phyloP scores from a whole-genome alignment of 495 filamentous ascomycete species.

The Saxispiralis lemnorum region DNA sequence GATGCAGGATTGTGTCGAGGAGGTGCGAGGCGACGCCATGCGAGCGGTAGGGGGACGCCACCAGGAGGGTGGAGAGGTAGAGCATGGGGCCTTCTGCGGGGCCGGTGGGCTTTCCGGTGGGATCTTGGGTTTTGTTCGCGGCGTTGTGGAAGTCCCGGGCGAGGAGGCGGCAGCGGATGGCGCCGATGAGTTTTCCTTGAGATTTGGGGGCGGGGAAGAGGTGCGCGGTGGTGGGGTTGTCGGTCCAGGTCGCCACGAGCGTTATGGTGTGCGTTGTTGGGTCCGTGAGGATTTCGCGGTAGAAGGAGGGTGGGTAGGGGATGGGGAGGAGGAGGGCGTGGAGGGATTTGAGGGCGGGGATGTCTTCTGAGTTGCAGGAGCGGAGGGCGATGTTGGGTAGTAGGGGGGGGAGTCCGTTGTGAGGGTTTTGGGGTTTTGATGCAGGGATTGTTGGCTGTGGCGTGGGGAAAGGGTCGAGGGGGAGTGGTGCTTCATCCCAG shows the following conservation, averaged over 20 bases:
- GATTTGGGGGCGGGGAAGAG: conserved; percentile 27
- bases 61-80: conserved; percentile 75
- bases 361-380: conserved; percentile 25
- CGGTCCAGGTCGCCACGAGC: conserved; percentile 56
- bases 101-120: too few relatives aligned
- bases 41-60: conserved; percentile 66
- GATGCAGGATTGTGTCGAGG: conserved; percentile 37
- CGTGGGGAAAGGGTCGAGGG: not conserved
- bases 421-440: not conserved
- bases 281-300: conserved; percentile 54
- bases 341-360: conserved; percentile 62
- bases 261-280: conserved; percentile 50
- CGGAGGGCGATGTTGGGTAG: conserved; percentile 22
- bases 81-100: conserved; percentile 28
- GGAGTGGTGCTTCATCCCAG: conserved; percentile 9
- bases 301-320: conserved; percentile 74
- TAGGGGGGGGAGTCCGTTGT: conserved; percentile 4
- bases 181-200: conserved; percentile 44
- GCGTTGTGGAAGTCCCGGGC: conserved; percentile 14
- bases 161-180: conserved; percentile 69
- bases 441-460: too few relatives aligned
- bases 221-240: conserved; percentile 20
- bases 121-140: too few relatives aligned
- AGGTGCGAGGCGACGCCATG: conserved; percentile 64
- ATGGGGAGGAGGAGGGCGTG: conserved; percentile 74